Conservation (phyloP, 768 basidiomycete genomes). For the Pisolithus microcarpus region DNA sequence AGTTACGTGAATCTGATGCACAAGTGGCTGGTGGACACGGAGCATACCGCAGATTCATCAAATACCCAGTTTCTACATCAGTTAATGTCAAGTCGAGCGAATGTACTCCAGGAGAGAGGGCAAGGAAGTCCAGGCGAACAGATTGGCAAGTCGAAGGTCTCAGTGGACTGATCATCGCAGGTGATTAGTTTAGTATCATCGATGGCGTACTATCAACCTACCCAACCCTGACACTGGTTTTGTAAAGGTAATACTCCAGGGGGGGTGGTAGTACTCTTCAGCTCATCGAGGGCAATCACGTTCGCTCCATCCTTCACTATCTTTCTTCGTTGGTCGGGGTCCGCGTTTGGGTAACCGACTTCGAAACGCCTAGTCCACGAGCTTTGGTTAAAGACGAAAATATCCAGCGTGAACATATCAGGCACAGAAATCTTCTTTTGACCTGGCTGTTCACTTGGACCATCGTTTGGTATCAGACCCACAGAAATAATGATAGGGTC, state of each 20-base stretch:
- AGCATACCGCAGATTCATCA: conserved; percentile 64
- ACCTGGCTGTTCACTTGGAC: conserved; percentile 3
- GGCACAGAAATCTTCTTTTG: conserved; percentile 59
- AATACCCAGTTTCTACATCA: conserved; percentile 66
- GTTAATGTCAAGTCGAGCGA: conserved; percentile 67
- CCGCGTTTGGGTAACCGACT: conserved; percentile 56
- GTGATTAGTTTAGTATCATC: conserved; percentile 1
- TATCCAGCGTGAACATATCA: conserved; percentile 72
- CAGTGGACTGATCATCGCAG: conserved; percentile 47
- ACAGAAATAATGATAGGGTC: conserved; percentile 69
- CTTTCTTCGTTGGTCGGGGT: conserved; percentile 37
- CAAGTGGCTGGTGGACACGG: neutral
- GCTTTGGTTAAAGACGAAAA: conserved; percentile 82
- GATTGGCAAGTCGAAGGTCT: conserved; percentile 80
- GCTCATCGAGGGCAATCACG: conserved; percentile 18
- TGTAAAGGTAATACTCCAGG: conserved; percentile 72
- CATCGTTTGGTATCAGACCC: conserved; percentile 34
- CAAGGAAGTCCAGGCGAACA: conserved; percentile 79
- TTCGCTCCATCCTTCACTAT: conserved; percentile 22
- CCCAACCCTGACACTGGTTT: conserved; percentile 74
- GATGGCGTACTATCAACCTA: conserved; percentile 30
- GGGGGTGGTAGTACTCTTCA: conserved; percentile 24
- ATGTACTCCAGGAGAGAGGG: conserved; percentile 74
- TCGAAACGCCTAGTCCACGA: conserved; percentile 72
- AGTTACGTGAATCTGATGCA: conserved; percentile 1